These are phyloP conservation scores for Pseudogymnoascus verrucosus DNA, from an alignment of 2,329 filamentous ascomycete genomes.

Conservation along the genomic window DNA sequence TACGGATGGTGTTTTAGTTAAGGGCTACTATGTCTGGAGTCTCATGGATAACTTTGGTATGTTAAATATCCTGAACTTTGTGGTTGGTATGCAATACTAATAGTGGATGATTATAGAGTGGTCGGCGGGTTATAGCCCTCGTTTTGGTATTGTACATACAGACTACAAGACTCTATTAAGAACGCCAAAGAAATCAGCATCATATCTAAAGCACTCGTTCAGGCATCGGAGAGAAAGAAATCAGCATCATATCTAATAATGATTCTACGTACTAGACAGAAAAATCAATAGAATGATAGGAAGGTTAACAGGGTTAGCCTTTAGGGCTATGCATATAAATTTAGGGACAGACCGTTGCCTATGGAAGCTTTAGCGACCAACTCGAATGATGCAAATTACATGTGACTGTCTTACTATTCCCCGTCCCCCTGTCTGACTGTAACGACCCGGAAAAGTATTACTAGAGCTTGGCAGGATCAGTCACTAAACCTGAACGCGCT, in stretches of 20 bases:
- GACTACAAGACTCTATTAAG: slow-evolving; percentile 22
- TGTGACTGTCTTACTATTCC: too few species aligned
- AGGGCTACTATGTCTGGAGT: slow-evolving; percentile 29
- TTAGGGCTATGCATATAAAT: not conserved
- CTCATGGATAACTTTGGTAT: slow-evolving; percentile 29
- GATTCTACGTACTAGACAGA: not conserved
- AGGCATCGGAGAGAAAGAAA: not conserved
- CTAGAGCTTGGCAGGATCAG: too few species aligned
- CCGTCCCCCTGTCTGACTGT: too few species aligned
- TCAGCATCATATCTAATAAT: too few species aligned
- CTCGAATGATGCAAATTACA: too few species aligned
- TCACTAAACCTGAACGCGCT: too few species aligned
- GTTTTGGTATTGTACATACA: slow-evolving; percentile 24
- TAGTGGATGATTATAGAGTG: slow-evolving; percentile 17
- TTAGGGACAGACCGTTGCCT: too few species aligned
- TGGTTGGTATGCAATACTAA: slow-evolving; percentile 4
- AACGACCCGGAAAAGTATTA: too few species aligned
- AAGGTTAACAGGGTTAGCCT: not conserved
- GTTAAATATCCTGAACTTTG: slow-evolving; percentile 9
- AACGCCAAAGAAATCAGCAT: slow-evolving; percentile 25
- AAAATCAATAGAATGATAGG: not conserved
- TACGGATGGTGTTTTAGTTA: slow-evolving; percentile 21
- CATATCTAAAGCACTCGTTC: slow-evolving; percentile 17
- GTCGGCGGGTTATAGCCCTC: slow-evolving; percentile 23
- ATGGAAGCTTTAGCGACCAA: too few species aligned